These are phyloP conservation scores for Tulasnella sp. DNA, from an alignment of 768 basidiomycete genomes.

Conservation along the genomic window DNA sequence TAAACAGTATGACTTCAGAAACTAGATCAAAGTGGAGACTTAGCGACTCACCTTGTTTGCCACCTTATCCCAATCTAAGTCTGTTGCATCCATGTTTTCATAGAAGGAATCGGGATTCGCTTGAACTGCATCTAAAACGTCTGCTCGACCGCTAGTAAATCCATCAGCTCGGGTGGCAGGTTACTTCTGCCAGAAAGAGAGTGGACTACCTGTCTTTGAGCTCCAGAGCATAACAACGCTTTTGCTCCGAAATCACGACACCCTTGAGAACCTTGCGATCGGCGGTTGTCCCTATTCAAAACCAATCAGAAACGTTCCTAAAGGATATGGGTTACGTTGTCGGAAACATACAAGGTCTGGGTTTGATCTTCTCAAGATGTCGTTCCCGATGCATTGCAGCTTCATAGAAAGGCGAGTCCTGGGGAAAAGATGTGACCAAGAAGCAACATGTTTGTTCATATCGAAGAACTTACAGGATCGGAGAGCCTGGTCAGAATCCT, in stretches of 20 bases:
- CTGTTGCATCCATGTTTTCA: neutral
- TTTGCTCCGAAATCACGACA: slow-evolving; percentile 13
- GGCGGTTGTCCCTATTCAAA: neutral
- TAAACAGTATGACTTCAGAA: neutral
- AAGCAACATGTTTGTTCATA: neutral
- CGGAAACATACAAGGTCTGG: neutral
- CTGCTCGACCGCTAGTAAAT: neutral
- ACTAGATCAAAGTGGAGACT: neutral
- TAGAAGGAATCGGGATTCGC: neutral
- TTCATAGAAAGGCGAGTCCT: slow-evolving; percentile 16
- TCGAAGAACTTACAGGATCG: neutral
- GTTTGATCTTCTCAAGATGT: neutral
- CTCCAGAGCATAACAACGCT: slow-evolving; percentile 1
- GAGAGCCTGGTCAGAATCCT: neutral
- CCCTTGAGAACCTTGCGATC: neutral
- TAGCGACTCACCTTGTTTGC: neutral
- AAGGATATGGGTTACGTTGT: neutral
- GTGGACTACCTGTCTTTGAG: slow-evolving; percentile 1
- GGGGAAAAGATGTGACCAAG: neutral
- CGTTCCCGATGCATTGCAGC: neutral
- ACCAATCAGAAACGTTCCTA: neutral
- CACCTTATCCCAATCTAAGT: slow-evolving; percentile 12
- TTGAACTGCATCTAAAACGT: slow-evolving; percentile 1
- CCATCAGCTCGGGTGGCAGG: neutral
- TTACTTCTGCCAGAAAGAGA: neutral